Conservation (phyloP, 169 alveolate species). For the Plasmodium inui region DNA sequence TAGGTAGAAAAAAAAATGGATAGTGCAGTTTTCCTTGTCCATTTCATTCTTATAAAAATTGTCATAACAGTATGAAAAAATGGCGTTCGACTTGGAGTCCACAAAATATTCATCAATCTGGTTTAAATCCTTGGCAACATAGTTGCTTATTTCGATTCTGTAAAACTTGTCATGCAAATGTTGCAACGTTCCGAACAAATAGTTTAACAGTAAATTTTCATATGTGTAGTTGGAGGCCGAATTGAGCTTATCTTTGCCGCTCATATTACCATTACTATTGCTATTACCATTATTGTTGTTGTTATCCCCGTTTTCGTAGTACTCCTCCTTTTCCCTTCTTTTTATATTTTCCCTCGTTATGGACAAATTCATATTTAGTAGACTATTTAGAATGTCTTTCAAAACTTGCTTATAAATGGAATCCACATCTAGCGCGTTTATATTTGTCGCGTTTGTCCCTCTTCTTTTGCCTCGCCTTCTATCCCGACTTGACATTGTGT, state of each 20-base stretch:
- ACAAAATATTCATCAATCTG: slow-evolving; percentile 63
- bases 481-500: not conserved
- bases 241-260: not conserved
- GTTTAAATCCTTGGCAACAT: slow-evolving; percentile 65
- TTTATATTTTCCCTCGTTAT: slow-evolving; percentile 68
- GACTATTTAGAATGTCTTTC: slow-evolving; percentile 63
- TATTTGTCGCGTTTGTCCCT: not conserved
- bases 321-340: slow-evolving; percentile 28
- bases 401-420: slow-evolving; percentile 49
- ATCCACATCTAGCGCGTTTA: slow-evolving; percentile 43
- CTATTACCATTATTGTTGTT: not conserved
- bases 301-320: slow-evolving; percentile 23
- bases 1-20: slow-evolving; percentile 66
- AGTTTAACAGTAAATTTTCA: slow-evolving; percentile 59
- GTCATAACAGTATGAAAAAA: slow-evolving; percentile 69
- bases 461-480: not conserved
- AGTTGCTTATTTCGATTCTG: slow-evolving; percentile 66
- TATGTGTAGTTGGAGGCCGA: slow-evolving; percentile 17
- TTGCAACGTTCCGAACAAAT: slow-evolving; percentile 68
- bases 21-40: slow-evolving; percentile 73
- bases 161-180: slow-evolving; percentile 76
- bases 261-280: not conserved
- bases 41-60: slow-evolving; percentile 71
- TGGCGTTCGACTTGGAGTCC: slow-evolving; percentile 63
- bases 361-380: slow-evolving; percentile 52